Percentiles rank a stretch among this genome's conserved stretches.
phyloP scores from a whole-genome alignment of 306 rosid species.

The Rubus parviflorus region DNA sequence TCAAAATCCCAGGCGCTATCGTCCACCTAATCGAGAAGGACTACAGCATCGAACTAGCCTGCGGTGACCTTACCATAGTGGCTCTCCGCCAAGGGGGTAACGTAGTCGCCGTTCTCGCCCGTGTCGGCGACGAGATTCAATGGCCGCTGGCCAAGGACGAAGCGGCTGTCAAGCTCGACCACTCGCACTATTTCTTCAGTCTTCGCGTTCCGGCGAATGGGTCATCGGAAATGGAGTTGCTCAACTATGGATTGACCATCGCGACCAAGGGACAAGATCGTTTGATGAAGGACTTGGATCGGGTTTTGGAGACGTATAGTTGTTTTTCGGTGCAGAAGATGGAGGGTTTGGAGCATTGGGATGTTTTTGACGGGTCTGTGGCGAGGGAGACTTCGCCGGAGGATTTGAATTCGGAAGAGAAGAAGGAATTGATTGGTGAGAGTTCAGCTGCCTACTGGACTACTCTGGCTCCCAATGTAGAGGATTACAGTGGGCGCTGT shows the following conservation, averaged over 20 bases:
- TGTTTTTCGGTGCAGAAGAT: conserved; percentile 59
- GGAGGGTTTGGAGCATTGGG: conserved; percentile 43
- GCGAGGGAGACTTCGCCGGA: conserved; percentile 49
- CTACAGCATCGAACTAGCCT: conserved; percentile 71
- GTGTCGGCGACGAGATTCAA: conserved; percentile 59
- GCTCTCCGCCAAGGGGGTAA: conserved; percentile 48
- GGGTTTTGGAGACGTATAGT: conserved; percentile 57
- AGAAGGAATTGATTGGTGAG: conserved; percentile 44
- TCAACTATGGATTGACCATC: conserved; percentile 74
- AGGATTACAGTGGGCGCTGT: conserved; percentile 59
- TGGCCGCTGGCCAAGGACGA: conserved; percentile 90
- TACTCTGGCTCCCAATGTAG: conserved; percentile 87
- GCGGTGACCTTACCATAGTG: conserved; percentile 62
- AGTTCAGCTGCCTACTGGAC: conserved; percentile 85
- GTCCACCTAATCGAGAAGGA: conserved; percentile 71
- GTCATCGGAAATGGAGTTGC: conserved; percentile 33
- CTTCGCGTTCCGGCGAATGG: conserved; percentile 46
- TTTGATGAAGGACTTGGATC: conserved; percentile 53
- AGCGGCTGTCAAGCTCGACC: conserved; percentile 70
- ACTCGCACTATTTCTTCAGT: conserved; percentile 72
- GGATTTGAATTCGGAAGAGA: conserved; percentile 42
- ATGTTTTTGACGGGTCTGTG: conserved; percentile 51
- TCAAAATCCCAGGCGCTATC: conserved; percentile 58
- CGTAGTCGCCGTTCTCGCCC: conserved; percentile 66
- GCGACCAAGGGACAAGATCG: conserved; percentile 55